Evolutionary conservation across 768 basidiomycete genomes (phyloP).

Genomic region (Chalciporus pseudorubinellus): DNA sequence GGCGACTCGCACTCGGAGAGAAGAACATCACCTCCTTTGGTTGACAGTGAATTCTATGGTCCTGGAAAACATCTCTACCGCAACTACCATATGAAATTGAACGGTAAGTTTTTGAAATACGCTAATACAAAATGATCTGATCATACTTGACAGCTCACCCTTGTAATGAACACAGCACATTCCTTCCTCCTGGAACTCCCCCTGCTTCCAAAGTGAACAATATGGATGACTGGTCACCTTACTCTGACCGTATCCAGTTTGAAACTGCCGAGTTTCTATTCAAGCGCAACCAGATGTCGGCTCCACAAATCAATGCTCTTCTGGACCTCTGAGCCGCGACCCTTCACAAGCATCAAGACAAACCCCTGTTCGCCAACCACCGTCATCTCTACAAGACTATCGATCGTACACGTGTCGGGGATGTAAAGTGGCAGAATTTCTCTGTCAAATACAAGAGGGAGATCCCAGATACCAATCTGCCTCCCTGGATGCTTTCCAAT

Average conservation of each 20-base stretch:
- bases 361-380: conserved; percentile 25
- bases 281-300: conserved; percentile 19
- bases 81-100: conserved; percentile 4
- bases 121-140: conserved; percentile 26
- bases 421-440: conserved; percentile 31
- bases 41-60: background rate
- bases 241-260: conserved; percentile 10
- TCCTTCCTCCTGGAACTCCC: background rate
- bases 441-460: conserved; percentile 17
- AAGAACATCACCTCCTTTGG: no score
- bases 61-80: background rate
- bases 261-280: conserved; percentile 23
- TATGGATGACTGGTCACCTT: conserved; percentile 13
- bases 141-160: conserved; percentile 15
- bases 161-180: conserved; percentile 1
- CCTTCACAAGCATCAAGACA: conserved; percentile 8
- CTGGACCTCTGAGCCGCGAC: conserved; percentile 19
- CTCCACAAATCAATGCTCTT: conserved; percentile 15
- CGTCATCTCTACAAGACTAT: conserved; percentile 25
- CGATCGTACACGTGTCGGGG: conserved; percentile 25
- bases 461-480: conserved; percentile 6
- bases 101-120: background rate
- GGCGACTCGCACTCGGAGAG: no score
- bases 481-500: conserved; percentile 26
- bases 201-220: conserved; percentile 2